Percentiles rank a stretch among this genome's conserved stretches.
phyloP scores from a whole-genome alignment of 805 yeast genomes.

The Starmerella etchellsii region DNA sequence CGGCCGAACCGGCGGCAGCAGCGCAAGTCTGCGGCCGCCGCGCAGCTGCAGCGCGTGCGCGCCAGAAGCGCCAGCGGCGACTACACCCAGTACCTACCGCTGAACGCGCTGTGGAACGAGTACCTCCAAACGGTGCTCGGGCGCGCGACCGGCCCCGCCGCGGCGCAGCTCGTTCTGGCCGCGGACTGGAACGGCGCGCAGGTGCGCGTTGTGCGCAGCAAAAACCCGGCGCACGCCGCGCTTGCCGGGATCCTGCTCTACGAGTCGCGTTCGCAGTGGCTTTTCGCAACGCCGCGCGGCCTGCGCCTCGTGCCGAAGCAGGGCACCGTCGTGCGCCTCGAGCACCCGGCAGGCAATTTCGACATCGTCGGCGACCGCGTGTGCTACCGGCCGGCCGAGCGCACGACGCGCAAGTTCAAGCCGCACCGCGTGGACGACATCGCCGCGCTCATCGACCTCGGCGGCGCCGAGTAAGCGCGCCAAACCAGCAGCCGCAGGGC shows the following conservation, averaged over 20 bases:
- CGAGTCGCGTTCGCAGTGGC: slow-evolving; percentile 66
- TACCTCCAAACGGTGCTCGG: slow-evolving; percentile 49
- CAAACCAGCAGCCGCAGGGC: no score
- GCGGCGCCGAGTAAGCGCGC: no score
- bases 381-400: slow-evolving; percentile 59
- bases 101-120: slow-evolving; percentile 60
- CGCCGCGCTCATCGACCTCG: slow-evolving; percentile 9
- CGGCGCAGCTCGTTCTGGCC: slow-evolving; percentile 38
- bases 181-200: slow-evolving; percentile 77
- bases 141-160: slow-evolving; percentile 3
- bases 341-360: slow-evolving; percentile 26
- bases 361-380: slow-evolving; percentile 75
- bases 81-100: slow-evolving; percentile 39
- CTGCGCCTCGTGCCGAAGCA: slow-evolving; percentile 49
- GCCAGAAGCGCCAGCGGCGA: slow-evolving; percentile 12
- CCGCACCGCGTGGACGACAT: slow-evolving; percentile 58
- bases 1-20: slow-evolving; percentile 11
- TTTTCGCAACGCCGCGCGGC: slow-evolving; percentile 41
- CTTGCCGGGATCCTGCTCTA: slow-evolving; percentile 63
- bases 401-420: slow-evolving; percentile 78
- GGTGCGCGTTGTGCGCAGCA: slow-evolving; percentile 45
- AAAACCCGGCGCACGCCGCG: slow-evolving; percentile 47
- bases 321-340: slow-evolving; percentile 48
- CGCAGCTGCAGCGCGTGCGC: slow-evolving; percentile 28
- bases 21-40: slow-evolving; percentile 24